Evolutionary conservation across 2,329 filamentous ascomycete species (phyloP), one percentile per base, ranked within the genome.

Genomic region (Colletotrichum liriopes): DNA sequence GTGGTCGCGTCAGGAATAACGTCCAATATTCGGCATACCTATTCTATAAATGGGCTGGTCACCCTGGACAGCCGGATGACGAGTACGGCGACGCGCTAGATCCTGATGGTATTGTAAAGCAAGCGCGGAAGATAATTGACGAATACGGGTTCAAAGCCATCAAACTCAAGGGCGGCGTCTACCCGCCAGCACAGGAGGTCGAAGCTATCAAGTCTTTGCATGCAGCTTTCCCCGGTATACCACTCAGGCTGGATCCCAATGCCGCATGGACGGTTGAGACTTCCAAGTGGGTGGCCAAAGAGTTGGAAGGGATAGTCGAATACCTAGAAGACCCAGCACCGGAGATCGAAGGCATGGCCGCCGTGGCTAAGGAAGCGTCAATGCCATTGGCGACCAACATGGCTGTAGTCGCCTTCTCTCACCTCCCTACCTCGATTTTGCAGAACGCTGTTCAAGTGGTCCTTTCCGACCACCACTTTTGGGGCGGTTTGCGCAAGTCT

Each of bases 331-430:
- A 84, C 56, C 83, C 83, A 0, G 79, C 83, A 0, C 77, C 78
- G 0, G 83, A 80, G 39, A 84, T 84, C 12, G 81, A 82, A 16
- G 83, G 83, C 8, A 84, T 84, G 83, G 82, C 83, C 0, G 82
- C 83, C 8, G 83, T 84, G 1, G 83, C 83, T 0, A 79, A 78
- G 37, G 80, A 81, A 39, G 81, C 83, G 1, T 72, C 79, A 0
- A 84, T 84, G 83, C 83, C 83, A 1, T 74, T 84, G 2, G 83
- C 83, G 2, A 84, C 83, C 0, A 84, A 84, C 60, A 84, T 84
- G 82, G 82, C 83, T 4, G 83, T 84, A 1, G 82, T 84, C 0
- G 81, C 83, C 2, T 84, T 84, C 43, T 51, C 73, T 2, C 83
- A 84, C 43, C 79, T 84, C 2, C 83, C 82, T 0, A 68, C 80